These are phyloP conservation scores for Mariannaea sp. DNA, from an alignment of 2,329 filamentous ascomycete genomes.

Conservation along the genomic window DNA sequence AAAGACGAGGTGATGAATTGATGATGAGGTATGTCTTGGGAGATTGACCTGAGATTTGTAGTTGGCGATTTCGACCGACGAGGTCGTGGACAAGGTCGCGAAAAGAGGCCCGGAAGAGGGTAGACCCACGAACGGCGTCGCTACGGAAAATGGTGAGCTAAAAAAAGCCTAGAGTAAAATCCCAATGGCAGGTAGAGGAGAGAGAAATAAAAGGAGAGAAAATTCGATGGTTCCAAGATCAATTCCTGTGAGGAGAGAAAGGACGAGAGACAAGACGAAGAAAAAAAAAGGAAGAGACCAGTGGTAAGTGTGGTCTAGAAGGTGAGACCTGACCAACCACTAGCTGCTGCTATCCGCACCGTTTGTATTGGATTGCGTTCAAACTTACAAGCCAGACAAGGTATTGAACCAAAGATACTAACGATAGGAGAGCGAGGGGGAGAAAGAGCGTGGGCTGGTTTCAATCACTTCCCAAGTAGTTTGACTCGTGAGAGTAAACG, in stretches of 20 bases:
- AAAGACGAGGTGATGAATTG: slow-evolving; percentile 2
- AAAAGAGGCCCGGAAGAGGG: not conserved
- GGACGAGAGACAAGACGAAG: not conserved
- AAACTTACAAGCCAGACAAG: too few species aligned
- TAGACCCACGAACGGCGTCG: not conserved
- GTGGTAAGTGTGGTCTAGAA: not conserved
- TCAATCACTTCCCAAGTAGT: too few species aligned
- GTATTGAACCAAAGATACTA: too few species aligned
- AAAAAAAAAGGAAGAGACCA: not conserved
- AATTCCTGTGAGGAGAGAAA: not conserved
- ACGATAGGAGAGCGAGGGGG: too few species aligned
- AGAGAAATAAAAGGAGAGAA: not conserved
- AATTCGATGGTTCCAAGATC: not conserved
- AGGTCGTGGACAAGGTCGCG: slow-evolving; percentile 1
- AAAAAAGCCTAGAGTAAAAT: not conserved
- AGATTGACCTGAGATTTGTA: not conserved
- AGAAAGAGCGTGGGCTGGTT: too few species aligned
- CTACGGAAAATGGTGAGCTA: not conserved
- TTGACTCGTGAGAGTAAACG: not conserved
- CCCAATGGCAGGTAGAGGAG: not conserved
- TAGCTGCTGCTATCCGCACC: too few species aligned
- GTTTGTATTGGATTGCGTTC: too few species aligned
- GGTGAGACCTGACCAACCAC: too few species aligned
- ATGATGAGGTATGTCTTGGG: slow-evolving; percentile 1
- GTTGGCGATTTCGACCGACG: not conserved